Evolutionary conservation across 805 yeast species (phyloP), one percentile per base, ranked within the genome.

Genomic region (Candida berthetii): DNA sequence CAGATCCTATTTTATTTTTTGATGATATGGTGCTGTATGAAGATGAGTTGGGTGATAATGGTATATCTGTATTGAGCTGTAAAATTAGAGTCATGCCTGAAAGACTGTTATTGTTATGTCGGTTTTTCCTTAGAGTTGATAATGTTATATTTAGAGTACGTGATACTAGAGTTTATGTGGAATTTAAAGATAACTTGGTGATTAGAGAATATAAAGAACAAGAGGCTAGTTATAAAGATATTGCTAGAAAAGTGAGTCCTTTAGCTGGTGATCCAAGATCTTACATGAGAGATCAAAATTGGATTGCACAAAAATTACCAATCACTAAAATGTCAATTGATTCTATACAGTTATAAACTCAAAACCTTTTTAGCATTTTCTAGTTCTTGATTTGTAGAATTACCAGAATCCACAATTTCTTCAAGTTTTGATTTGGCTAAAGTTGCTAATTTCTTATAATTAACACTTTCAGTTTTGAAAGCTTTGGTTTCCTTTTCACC

Each of bases 21-120:
- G 97, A 89, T 57, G 97, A 91, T 52, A 78, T 88, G 68, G 78
- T 86, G 7, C 66, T 93, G 27, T 93, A 77, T 58, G 99, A 93
- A 58, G 99, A 93, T 56, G 99, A 93, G 59, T 68, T 93, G 42
- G 98, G 96, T 4, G 99, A 93, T 60, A 93, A 91, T 60, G 99
- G 99, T 7, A 84, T 88, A 15, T 78, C 95, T 0, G 74, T 86
- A 41, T 64, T 86, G 41, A 78, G 80, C 40, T 80, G 82, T 29
- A 90, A 90, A 60, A 76, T 93, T 17, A 67, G 99, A 47, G 96
- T 89, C 4, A 93, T 93, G 97, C 80, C 80, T 7, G 75, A 81
- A 39, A 76, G 96, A 45, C 57, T 93, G 48, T 64, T 93, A 31
- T 52, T 91, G 28, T 66, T 93, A 36, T 77, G 82, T 38, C 71